A percentile compares a stretch with the other conserved stretches of the same genome.
Evolutionary conservation across 148 eudicot species (phyloP).

Genomic region (Cornus florida): DNA sequence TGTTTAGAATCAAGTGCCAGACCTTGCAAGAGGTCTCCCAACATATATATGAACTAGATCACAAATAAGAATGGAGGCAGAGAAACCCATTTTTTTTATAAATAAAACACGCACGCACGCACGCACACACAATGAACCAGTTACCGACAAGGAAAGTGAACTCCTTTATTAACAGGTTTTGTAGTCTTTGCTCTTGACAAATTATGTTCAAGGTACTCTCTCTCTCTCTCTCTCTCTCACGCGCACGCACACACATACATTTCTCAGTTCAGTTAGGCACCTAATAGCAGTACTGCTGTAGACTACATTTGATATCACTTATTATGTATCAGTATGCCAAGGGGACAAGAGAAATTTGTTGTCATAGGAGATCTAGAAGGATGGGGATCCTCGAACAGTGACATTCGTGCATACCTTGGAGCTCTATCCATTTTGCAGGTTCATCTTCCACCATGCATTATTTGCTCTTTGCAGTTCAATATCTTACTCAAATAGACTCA

Average conservation of each 20-base stretch:
- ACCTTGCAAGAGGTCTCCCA: not conserved
- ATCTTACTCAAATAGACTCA: no score
- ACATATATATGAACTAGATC: not conserved
- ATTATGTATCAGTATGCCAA: conserved; percentile 46
- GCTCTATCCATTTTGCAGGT: conserved; percentile 83
- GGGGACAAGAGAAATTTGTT: conserved; percentile 74
- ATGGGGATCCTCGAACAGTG: conserved; percentile 77
- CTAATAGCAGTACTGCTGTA: no score
- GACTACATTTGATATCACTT: not conserved
- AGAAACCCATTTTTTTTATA: no score
- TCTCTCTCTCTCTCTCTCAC: not conserved
- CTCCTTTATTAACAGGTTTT: conserved; percentile 48
- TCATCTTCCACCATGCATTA: not conserved
- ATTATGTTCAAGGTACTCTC: conserved; percentile 56
- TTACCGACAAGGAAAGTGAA: not conserved
- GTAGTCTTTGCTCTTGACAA: conserved; percentile 68
- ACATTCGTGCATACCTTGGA: conserved; percentile 63
- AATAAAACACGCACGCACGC: no score
- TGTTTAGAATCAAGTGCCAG: not conserved
- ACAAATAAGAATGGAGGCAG: not conserved
- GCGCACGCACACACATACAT: no score
- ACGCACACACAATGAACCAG: not conserved
- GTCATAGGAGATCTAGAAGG: conserved; percentile 64
- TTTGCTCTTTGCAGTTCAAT: not conserved
- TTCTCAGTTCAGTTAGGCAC: no score